These are phyloP conservation scores for Podila clonocystis DNA, from an alignment of 192 early-diverging fungal species.

Conservation along the genomic window DNA sequence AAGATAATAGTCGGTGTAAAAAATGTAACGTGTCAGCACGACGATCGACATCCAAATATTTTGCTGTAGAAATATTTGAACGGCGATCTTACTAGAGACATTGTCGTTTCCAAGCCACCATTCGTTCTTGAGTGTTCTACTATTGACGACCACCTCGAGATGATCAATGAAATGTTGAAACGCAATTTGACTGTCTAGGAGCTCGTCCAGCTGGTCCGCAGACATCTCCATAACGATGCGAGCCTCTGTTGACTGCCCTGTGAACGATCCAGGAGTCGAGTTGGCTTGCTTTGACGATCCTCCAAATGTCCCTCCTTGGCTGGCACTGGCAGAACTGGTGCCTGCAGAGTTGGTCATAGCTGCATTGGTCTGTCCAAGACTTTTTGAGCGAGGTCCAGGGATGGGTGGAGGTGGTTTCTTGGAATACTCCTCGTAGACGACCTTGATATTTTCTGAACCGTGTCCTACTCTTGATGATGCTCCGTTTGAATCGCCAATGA, in stretches of 20 bases:
- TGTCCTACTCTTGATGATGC: constrained; percentile 16
- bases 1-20: not conserved
- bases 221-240: constrained; percentile 32
- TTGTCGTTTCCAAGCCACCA: constrained; percentile 59
- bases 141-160: constrained; percentile 37
- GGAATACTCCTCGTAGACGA: constrained; percentile 48
- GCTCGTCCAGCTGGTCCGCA: constrained; percentile 28
- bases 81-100: constrained; percentile 53
- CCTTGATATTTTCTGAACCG: constrained; percentile 18
- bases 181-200: constrained; percentile 38
- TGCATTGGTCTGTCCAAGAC: constrained; percentile 12
- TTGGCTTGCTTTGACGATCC: not conserved
- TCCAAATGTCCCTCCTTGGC: constrained; percentile 1
- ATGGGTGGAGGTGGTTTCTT: constrained; percentile 47
- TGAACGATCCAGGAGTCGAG: not conserved
- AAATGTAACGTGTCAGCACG: not conserved
- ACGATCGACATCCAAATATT: not conserved
- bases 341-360: constrained; percentile 15
- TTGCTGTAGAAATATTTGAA: not conserved
- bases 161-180: constrained; percentile 48
- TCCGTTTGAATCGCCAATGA: constrained; percentile 16
- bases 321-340: not conserved
- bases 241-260: constrained; percentile 19
- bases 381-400: constrained; percentile 38
- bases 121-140: constrained; percentile 56